Evolutionary conservation across 2,329 filamentous ascomycete genomes (phyloP), one percentile per base, ranked within the genome.

Genomic region (Phialocephala subalpina): DNA sequence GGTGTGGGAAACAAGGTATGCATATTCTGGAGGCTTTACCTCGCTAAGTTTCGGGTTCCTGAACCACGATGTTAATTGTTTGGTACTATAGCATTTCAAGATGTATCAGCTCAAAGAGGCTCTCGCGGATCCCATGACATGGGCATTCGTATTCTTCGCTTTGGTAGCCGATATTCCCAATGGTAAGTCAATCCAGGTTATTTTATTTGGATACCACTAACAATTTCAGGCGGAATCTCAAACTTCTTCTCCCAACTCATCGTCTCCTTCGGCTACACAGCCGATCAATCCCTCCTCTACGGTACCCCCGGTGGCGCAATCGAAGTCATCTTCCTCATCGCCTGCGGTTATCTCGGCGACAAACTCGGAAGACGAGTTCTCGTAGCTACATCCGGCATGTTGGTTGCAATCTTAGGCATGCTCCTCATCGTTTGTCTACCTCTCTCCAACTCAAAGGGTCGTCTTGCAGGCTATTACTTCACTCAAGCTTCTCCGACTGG

Each of bases 181-280:
- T 62, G 76, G 76, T 71, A 40, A 66, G 67, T 63, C 11, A 7
- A 9, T 45, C 22, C 20, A 33, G 1, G 3, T 18, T 11, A 11
- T 25, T 25, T 58, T 25, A 22, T 6, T 18, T 47, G 5, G 7
- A n/a, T 2, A 49, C 16, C 36, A 36, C 53, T 67, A 49, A 70
- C 22, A 49, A n/a, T 3, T 12, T 12, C 36, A 74, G 73, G 86
- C 6, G 86, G 86, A 16, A 85, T 88, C 58, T 82, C 80, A 0
- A 88, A 86, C 64, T 89, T 88, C 68, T 84, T 84, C 59, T 87
- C 85, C 0, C 78, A 88, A 58, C 86, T 89, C 58, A 87, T 88
- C 69, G 75, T 86, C 63, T 84, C 84, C 11, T 76, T 77, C 55
- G 76, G 76, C 8, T 77, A 76, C 65, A 75, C 71, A 14, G 60